Conservation (phyloP, 106 monocot genomes). For the Platanthera zijinensis region DNA sequence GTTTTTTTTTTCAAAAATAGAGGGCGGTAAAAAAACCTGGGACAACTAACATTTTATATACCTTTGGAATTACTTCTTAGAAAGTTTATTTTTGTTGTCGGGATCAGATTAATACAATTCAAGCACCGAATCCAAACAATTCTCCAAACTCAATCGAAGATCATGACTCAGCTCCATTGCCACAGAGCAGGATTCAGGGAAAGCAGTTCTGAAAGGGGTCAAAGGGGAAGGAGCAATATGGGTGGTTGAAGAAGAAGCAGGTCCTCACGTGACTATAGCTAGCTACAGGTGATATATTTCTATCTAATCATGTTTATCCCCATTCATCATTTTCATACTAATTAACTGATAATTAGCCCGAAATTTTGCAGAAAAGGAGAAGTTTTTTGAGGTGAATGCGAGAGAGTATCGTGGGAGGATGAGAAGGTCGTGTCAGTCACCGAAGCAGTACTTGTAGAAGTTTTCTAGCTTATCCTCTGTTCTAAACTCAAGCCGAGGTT, state of each 20-base stretch:
- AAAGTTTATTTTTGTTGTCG: neutral
- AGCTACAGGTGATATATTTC: neutral
- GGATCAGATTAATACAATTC: constrained; percentile 3
- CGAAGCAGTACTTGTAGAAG: constrained; percentile 14
- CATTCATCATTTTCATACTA: neutral
- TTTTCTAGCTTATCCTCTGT: too few species aligned
- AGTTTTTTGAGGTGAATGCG: constrained; percentile 56
- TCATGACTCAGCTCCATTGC: neutral
- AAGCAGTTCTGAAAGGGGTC: neutral
- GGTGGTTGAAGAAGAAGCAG: constrained; percentile 63
- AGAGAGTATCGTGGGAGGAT: constrained; percentile 55
- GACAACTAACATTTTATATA: neutral
- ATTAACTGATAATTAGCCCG: neutral
- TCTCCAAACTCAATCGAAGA: neutral
- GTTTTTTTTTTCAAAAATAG: neutral
- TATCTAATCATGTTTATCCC: neutral
- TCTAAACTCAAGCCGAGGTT: too few species aligned
- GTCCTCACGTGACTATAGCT: constrained; percentile 47
- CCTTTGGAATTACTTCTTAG: neutral
- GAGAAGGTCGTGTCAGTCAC: constrained; percentile 37
- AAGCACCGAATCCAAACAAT: neutral
- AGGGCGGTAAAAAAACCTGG: neutral
- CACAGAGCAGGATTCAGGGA: neutral
- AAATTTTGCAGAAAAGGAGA: constrained; percentile 30
- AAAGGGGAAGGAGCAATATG: constrained; percentile 19